These are phyloP conservation scores for Globisporangium paroecandrum DNA, from an alignment of 352 stramenopile genomes.

Conservation along the genomic window DNA sequence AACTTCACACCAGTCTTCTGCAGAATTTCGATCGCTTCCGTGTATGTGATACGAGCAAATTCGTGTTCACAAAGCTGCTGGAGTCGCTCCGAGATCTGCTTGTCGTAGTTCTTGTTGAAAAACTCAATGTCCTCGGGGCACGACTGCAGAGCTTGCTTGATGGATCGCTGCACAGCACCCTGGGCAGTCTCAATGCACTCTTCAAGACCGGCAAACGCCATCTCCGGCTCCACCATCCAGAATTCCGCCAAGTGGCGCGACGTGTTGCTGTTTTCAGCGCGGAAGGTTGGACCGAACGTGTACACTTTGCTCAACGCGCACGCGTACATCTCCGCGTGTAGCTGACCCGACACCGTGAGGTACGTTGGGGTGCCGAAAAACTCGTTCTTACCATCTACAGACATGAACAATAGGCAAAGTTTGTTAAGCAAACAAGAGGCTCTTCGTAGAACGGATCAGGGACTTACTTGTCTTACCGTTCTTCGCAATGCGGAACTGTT, in stretches of 20 bases:
- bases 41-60: slow-evolving; percentile 94
- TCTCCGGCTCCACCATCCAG: slow-evolving; percentile 97
- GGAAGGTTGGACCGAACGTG: slow-evolving; percentile 99
- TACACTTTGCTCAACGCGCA: slow-evolving; percentile 98
- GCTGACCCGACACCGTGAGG: slow-evolving; percentile 90
- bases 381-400: slow-evolving; percentile 83
- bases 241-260: slow-evolving; percentile 97
- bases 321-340: slow-evolving; percentile 96
- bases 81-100: slow-evolving; percentile 78
- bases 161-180: slow-evolving; percentile 86
- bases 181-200: slow-evolving; percentile 95
- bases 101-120: slow-evolving; percentile 91
- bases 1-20: slow-evolving; percentile 83
- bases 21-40: slow-evolving; percentile 92
- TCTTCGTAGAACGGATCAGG: background rate
- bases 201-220: slow-evolving; percentile 73
- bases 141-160: slow-evolving; percentile 75
- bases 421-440: background rate
- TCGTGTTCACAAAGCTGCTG: slow-evolving; percentile 74
- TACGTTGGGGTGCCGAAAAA: slow-evolving; percentile 95
- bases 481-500: slow-evolving; percentile 95
- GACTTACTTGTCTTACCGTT: slow-evolving; percentile 37
- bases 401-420: background rate
- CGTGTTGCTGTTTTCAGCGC: slow-evolving; percentile 98
- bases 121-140: slow-evolving; percentile 92